Base-by-base conservation (phyloP, 208 protist genomes). In the Trypanosoma congolense region DNA sequence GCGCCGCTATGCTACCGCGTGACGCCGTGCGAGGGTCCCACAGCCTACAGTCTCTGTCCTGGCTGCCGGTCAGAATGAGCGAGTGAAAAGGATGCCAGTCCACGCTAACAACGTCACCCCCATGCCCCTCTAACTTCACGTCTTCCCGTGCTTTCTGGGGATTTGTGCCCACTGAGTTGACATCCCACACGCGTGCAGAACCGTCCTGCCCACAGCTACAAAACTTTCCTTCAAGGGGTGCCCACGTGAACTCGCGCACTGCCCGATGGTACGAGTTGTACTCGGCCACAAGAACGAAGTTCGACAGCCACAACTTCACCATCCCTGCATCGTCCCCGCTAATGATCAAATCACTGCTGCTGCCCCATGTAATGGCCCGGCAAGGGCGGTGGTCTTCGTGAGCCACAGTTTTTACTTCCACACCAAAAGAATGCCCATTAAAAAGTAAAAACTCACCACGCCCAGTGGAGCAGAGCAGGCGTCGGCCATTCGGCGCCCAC, bases 371-470 rank as follows among this genome's bases (percentile, higher is more conserved):
- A 41, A 91, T 64, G 35, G 87, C 80, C 40, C 83, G 74, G 61
- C 83, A 91, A 5, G 80, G 49, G 4, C 69, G 51, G 47, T 75
- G 76, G 60, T 94, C 81, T 48, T 91, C 87, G 63, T 94, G 87
- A 14, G 87, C 87, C 4, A 80, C 73, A 9, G 87, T 94, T 55
- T 87, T 89, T 42, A 91, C 78, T 68, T 94, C 87, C 16, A 94
- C 67, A 58, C 87, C 87, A 50, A 94, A 94, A 22, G 80, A 86
- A 30, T 86, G 75, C 0, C 87, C 87, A 56, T 94, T 94, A 54
- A 91, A 90, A 24, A 94, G 71, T 12, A 94, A 55, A 62, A 94
- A 94, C 56, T 94, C 87, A 21, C 87, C 87, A 8, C 70, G 65
- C 24, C 74, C 69, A 26, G 87, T 91, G 43, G 76, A 79, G 70